A percentile compares a stretch with the other conserved stretches of the same genome.
These are phyloP conservation scores for Trametes pubescens DNA, from an alignment of 1,284 basidiomycete species.

Conservation along the genomic window DNA sequence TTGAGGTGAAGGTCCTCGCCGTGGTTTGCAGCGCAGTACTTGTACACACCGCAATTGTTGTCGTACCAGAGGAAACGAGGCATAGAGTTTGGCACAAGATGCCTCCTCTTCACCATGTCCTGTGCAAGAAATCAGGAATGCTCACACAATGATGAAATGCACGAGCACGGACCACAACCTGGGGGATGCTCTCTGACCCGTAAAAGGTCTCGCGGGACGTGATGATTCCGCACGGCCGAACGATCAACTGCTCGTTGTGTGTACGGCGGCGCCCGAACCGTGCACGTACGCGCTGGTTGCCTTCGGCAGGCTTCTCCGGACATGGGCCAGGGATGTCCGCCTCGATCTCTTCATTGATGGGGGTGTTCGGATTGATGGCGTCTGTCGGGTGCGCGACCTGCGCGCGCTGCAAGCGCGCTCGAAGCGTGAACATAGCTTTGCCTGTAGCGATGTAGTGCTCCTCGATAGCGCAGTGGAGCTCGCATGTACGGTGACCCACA, in stretches of 20 bases:
- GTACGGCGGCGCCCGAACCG: conserved; percentile 40
- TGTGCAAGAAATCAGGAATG: background rate
- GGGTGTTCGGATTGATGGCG: background rate
- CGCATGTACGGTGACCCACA: background rate
- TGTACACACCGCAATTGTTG: conserved; percentile 5
- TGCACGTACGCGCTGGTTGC: no score
- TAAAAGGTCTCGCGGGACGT: conserved; percentile 41
- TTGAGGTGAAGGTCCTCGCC: background rate
- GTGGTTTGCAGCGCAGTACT: background rate
- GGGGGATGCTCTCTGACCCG: conserved; percentile 40
- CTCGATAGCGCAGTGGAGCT: background rate
- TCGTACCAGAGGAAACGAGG: background rate
- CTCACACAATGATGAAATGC: no score
- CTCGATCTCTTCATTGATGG: background rate
- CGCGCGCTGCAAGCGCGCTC: background rate
- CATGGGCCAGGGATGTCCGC: background rate
- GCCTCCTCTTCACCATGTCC: conserved; percentile 1
- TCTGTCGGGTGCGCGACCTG: background rate
- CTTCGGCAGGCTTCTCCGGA: no score
- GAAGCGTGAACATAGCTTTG: background rate
- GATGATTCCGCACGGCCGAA: conserved; percentile 45
- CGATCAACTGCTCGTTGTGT: conserved; percentile 47
- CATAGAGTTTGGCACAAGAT: background rate
- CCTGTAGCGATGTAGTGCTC: background rate
- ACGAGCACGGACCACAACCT: conserved; percentile 23